phyloP scores from a whole-genome alignment of 768 basidiomycete species.

The Suillus occidentalis region DNA sequence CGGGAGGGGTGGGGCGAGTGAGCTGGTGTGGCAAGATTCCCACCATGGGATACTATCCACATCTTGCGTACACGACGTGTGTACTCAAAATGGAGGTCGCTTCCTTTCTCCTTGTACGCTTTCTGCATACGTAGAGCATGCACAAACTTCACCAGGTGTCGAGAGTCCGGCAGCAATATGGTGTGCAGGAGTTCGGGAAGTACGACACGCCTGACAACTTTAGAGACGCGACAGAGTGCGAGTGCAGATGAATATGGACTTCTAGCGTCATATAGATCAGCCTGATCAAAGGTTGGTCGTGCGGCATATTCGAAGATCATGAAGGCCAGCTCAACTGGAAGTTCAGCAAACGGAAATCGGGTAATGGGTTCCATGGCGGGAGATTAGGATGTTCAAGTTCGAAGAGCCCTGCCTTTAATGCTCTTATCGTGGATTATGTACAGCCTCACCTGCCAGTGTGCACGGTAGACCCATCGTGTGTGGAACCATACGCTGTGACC shows the following conservation, averaged over 20 bases:
- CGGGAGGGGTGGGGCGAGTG: not conserved
- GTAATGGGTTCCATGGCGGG: not conserved
- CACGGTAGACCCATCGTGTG: not conserved
- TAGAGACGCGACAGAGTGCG: constrained; percentile 36
- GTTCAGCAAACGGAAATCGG: constrained; percentile 22
- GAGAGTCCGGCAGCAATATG: constrained; percentile 30
- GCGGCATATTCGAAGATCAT: constrained; percentile 35
- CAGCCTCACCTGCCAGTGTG: not conserved
- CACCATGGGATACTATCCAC: constrained; percentile 26
- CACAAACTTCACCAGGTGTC: constrained; percentile 24
- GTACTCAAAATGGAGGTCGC: constrained; percentile 35
- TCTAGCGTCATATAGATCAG: not conserved
- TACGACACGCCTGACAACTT: constrained; percentile 30
- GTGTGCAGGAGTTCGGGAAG: constrained; percentile 43
- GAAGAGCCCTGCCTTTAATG: not conserved
- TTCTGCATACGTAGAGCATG: constrained; percentile 32
- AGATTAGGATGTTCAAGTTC: not conserved
- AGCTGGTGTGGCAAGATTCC: constrained; percentile 1
- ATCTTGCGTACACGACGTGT: constrained; percentile 31
- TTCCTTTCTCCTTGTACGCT: constrained; percentile 8
- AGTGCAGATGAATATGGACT: constrained; percentile 26
- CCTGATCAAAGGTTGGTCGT: constrained; percentile 18
- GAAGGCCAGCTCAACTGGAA: constrained; percentile 37
- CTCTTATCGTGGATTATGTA: not conserved
- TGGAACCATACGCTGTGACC: constrained; percentile 11